Base-by-base conservation (phyloP, 176 grass and related monocot species). In the Aegilops umbellulata region DNA sequence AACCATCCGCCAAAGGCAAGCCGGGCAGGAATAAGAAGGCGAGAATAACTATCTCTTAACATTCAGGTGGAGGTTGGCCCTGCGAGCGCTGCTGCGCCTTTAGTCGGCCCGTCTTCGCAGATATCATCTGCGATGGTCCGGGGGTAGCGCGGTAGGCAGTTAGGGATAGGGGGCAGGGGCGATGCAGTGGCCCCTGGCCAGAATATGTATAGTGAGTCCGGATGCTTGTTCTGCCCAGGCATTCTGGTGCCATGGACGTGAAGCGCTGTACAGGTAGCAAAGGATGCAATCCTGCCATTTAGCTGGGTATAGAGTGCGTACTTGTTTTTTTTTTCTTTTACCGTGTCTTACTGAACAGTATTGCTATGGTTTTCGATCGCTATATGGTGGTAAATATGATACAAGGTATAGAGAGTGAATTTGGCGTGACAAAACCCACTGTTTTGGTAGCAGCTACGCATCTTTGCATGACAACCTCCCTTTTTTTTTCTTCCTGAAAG, bases 71-170 rank as follows among this genome's bases (percentile, higher is more conserved):
- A 4, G 76, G 80, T 8, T 95, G 88, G 93, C 38, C 85, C 51
- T 95, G 90, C 1, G 88, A 95, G 55, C 85, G 69, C 36, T 44
- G 79, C 55, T 89, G 91, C 72, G 89, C 91, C 49, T 89, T 68
- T 23, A 51, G 42, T 74, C 10, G 87, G 89, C 85, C 70, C 66
- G 61, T 36, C 76, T 5, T 85, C 77, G 9, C 27, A 32, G 36
- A 71, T 30, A 4, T 22, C 20, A 10, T 15, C 20, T 87, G 85
- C 14, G 34, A 81, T 9, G 27, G 72, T 76, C 20, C 22, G 38
- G 85, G 17, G 22, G 15, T 46, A 23, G 4, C 1, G 4, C 2
- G 4, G 23, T 55, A 71, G 65, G 12, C 8, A 14, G 1, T 82
- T 76, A 30, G 42, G 26, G 66, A 26, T 72, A 25, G 41, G 7